Evolutionary conservation across 2,329 filamentous ascomycete species (phyloP), one percentile per base, ranked within the genome.

Genomic region (Alternaria sp.): DNA sequence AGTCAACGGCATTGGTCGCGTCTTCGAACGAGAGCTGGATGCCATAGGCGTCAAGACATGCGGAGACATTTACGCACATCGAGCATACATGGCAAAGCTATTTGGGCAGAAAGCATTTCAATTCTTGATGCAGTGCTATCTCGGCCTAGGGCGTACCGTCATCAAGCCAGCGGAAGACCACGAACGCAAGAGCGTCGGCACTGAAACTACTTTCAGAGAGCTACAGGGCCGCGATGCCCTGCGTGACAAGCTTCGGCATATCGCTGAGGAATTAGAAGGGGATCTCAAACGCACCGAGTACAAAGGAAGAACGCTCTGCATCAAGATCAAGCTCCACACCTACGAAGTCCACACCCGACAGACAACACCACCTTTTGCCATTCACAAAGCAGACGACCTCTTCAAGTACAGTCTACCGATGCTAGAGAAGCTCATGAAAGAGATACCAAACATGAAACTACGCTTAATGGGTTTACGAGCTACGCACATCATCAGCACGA

Each of bases 321-420:
- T 99, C 36, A 99, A 99, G 79, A 86, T 97, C 68, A 99, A 99
- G 77, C 83, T 98, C 8, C 93, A 97, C 77, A 97, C 93, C 0
- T 99, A 95, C 72, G 94, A 98, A 78, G 92, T 97, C 19, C 86
- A 93, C 55, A 97, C 94, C 0, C 86, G 96, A 30, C 96, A 99
- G 76, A 87, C 88, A 6, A 88, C 91, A 4, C 86, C 90, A 3
- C 90, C 92, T 0, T 91, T 90, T 68, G 89, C 93, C 0, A 85
- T 97, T 1, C 86, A 82, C 52, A 83, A 86, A 6, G 91, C 93
- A 0, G 90, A 95, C 44, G 96, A 99, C 71, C 81, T 99, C 5
- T 98, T 95, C 81, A 89, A 87, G 57, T 92, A 89, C 73, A 86
- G 93, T 0, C 78, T 97, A 1, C 94, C 93, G 0, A 96, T 99